Evolutionary conservation across 305 asterid species (phyloP).

Genomic region (Fraxinus baroniana): DNA sequence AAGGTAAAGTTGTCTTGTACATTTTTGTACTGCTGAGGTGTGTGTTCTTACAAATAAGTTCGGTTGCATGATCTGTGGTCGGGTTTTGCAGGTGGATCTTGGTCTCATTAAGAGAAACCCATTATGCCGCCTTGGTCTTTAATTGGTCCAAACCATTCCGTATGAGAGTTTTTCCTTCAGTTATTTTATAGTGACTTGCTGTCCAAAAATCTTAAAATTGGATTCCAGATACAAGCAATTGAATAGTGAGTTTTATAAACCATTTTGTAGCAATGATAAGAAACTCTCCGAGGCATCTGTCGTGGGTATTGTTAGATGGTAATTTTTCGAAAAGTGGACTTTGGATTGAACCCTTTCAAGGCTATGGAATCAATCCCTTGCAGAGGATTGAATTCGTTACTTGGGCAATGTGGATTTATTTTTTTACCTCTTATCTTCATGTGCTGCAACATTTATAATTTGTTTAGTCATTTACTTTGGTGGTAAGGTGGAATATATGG

Average conservation of each 20-base stretch:
- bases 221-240: background rate
- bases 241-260: background rate
- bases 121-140: constrained; percentile 76
- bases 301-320: background rate
- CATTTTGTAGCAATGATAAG: background rate
- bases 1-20: constrained; percentile 50
- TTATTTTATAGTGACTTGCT: background rate
- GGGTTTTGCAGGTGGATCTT: constrained; percentile 75
- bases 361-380: background rate
- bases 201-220: background rate
- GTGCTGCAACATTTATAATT: background rate
- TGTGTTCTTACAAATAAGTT: background rate
- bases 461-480: background rate
- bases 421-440: background rate
- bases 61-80: constrained; percentile 10
- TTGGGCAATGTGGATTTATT: background rate
- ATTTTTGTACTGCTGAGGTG: background rate
- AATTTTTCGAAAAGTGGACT: background rate
- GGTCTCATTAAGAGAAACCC: constrained; percentile 78
- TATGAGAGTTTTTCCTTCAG: background rate
- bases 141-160: background rate
- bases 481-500: background rate
- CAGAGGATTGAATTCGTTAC: background rate
- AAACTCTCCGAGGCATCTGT: background rate
- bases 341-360: background rate